Base-by-base conservation (phyloP, 139 green algal species). In the Chlamydomonas eustigma region DNA sequence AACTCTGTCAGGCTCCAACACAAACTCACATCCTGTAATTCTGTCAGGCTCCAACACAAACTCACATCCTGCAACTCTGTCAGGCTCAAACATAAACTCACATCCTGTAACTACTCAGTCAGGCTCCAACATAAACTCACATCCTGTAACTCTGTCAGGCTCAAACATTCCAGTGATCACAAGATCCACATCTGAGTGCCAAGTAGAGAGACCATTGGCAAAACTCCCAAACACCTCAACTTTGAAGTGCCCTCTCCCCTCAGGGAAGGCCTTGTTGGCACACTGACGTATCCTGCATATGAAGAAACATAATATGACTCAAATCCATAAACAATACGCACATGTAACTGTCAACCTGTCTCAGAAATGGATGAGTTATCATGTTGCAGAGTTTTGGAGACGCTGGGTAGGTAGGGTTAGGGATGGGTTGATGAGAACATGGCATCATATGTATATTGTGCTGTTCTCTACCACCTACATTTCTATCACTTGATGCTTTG, bases 151-250 rank as follows among this genome's bases (percentile, higher is more conserved):
- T 18, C 51, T 64, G 73, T 87, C 77, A 8, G 84, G 84, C 51
- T 87, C 78, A 31, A 82, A 71, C 30, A 88, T 5, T 8, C 85
- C 85, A 37, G 81, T 88, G n/a, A 91, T 76, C 4, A 89, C 83
- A 24, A 91, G 12, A 50, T 91, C 87, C 37, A 91, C 73, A 50
- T 91, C 87, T 25, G 73, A 78, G 68, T 78, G 75, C 81, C 80
- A 88, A 0, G 83, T 88, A 37, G 78, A 84, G 36, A 89, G 77
- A 1, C 87, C 87, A 73, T 83, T 90, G 36, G 78, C 85, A 72
- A 86, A 91, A 34, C 51, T 81, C 51, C 87, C 87, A 76, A 91
- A 91, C 64, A 85, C 80, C 74, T 89, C 70, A 68, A 85, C 76
- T 2, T 76, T 50, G 18, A 79, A 39, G 37, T 34, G 25, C 4